Conservation (phyloP, 192 early-diverging fungal species). For the Piromyces sp. region DNA sequence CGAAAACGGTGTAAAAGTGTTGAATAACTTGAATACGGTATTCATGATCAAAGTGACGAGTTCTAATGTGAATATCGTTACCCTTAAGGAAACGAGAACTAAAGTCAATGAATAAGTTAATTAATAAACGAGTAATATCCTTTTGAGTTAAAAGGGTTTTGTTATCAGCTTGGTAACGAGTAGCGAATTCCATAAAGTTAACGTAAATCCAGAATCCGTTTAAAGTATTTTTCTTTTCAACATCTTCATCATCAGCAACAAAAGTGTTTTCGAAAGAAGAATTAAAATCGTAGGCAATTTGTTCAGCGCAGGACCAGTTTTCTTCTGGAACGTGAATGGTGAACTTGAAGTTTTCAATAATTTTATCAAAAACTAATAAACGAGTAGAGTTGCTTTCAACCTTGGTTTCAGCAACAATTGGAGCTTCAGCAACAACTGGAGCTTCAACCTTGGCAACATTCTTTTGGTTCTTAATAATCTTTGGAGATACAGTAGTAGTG, state of each 20-base stretch:
- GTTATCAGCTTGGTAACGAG: slow-evolving; percentile 10
- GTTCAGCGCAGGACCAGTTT: slow-evolving; percentile 79
- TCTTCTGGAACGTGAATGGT: slow-evolving; percentile 63
- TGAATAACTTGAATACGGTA: slow-evolving; percentile 3
- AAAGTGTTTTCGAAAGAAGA: slow-evolving; percentile 11
- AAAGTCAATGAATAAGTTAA: slow-evolving; percentile 60
- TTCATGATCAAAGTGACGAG: slow-evolving; percentile 30
- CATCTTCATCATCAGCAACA: slow-evolving; percentile 33
- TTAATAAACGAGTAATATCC: slow-evolving; percentile 37
- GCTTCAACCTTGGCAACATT: neutral
- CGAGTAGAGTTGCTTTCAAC: neutral
- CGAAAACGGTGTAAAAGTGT: neutral
- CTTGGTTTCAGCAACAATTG: neutral
- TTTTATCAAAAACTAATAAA: neutral
- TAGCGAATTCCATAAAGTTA: slow-evolving; percentile 28
- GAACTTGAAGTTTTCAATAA: slow-evolving; percentile 47
- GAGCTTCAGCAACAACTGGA: neutral
- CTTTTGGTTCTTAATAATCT: neutral
- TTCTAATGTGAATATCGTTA: slow-evolving; percentile 71
- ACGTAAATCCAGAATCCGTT: slow-evolving; percentile 41
- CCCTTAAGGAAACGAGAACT: slow-evolving; percentile 49
- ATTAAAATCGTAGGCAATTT: slow-evolving; percentile 56
- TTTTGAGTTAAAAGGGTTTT: slow-evolving; percentile 12
- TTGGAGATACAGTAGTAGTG: neutral
- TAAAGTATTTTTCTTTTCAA: slow-evolving; percentile 48